A percentile compares a stretch with the other conserved stretches of the same genome.
phyloP scores from a whole-genome alignment of 768 basidiomycete species.

The Boletus coccyginus region DNA sequence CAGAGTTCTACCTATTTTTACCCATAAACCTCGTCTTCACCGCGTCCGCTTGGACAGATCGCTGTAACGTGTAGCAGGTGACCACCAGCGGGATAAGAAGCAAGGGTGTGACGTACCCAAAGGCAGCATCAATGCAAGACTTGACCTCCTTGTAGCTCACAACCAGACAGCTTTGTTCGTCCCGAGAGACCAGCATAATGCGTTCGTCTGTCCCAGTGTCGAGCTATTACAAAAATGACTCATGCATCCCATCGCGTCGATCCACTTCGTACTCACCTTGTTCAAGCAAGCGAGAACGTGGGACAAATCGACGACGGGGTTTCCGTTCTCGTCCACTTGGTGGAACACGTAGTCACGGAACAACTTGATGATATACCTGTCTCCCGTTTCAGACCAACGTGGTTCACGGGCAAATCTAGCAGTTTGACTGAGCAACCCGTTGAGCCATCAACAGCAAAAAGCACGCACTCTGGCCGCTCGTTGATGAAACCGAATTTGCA shows the following conservation, averaged over 20 bases:
- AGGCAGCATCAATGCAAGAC: conserved; percentile 78
- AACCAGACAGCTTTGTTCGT: conserved; percentile 94
- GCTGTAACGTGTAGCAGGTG: conserved; percentile 27
- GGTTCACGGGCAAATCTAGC: conserved; percentile 91
- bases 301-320: conserved; percentile 84
- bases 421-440: neutral
- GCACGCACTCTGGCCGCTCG: conserved; percentile 92
- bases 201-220: conserved; percentile 93
- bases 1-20: conserved; percentile 67
- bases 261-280: conserved; percentile 56
- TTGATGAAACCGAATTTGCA: conserved; percentile 98
- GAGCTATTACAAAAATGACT: conserved; percentile 47
- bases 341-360: conserved; percentile 99
- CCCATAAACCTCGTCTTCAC: conserved; percentile 13
- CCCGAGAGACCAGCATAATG: conserved; percentile 90
- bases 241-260: neutral
- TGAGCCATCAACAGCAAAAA: neutral
- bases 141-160: conserved; percentile 93
- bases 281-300: conserved; percentile 93
- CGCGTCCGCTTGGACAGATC: conserved; percentile 40
- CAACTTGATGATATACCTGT: conserved; percentile 95
- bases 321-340: conserved; percentile 88
- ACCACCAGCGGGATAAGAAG: neutral
- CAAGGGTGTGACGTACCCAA: conserved; percentile 51
- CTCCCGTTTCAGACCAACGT: conserved; percentile 98